Conservation (phyloP, 805 yeast genomes). For the Saturnispora silvae region DNA sequence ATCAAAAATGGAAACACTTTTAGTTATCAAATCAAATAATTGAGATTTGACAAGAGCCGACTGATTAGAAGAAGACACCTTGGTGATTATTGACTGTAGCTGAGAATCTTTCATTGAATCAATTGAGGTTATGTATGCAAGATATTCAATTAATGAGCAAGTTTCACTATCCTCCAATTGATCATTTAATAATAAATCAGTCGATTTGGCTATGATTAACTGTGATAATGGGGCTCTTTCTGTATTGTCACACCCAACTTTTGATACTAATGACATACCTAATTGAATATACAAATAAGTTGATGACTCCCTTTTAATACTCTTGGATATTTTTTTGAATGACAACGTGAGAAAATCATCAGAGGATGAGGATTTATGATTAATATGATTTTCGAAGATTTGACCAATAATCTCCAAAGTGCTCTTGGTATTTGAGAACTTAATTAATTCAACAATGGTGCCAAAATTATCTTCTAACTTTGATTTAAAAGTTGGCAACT, state of each 20-base stretch:
- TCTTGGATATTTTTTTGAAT: conserved; percentile 4
- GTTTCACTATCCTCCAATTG: background rate
- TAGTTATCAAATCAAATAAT: conserved; percentile 12
- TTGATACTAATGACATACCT: background rate
- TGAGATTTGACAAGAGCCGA: conserved; percentile 6
- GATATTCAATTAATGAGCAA: background rate
- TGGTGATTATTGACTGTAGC: conserved; percentile 10
- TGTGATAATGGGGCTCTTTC: background rate
- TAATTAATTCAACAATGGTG: conserved; percentile 12
- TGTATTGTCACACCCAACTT: too few species aligned
- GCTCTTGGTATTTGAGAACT: background rate
- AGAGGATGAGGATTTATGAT: conserved; percentile 21
- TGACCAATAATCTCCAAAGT: conserved; percentile 25
- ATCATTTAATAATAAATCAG: background rate
- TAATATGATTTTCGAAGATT: conserved; percentile 32
- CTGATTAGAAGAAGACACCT: conserved; percentile 7
- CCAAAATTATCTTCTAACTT: conserved; percentile 31
- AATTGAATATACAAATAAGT: too few species aligned
- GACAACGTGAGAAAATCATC: too few species aligned
- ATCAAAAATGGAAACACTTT: conserved; percentile 12
- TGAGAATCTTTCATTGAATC: background rate
- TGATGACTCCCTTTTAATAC: background rate
- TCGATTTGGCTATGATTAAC: background rate
- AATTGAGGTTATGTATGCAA: conserved; percentile 1
- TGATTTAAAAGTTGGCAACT: conserved; percentile 45